Evolutionary conservation across 768 basidiomycete species (phyloP).

Genomic region (Clitopilus hobsonii): DNA sequence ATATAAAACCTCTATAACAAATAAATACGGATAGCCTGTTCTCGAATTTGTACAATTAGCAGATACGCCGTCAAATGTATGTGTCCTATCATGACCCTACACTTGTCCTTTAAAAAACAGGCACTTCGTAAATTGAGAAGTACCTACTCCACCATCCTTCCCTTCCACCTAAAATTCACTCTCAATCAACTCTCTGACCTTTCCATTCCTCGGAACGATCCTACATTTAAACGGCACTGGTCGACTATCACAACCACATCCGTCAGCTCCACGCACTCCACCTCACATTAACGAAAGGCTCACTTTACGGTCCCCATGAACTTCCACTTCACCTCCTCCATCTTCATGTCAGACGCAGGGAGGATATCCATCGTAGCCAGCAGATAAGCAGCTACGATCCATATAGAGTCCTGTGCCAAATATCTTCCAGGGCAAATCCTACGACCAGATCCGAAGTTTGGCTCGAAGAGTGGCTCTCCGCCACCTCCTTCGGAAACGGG

Average conservation of each 20-base stretch:
- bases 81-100: too few species aligned
- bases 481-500: slow-evolving; percentile 8
- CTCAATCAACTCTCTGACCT: neutral
- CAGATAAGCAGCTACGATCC: slow-evolving; percentile 13
- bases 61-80: too few species aligned
- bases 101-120: too few species aligned
- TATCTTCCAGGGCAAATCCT: slow-evolving; percentile 32
- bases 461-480: slow-evolving; percentile 6
- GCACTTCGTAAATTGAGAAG: too few species aligned
- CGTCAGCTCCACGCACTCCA: too few species aligned
- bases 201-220: neutral
- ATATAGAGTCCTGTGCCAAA: slow-evolving; percentile 34
- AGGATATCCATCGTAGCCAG: slow-evolving; percentile 9
- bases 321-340: slow-evolving; percentile 1
- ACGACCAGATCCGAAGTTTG: slow-evolving; percentile 11
- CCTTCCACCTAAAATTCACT: too few species aligned
- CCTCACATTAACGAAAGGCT: neutral
- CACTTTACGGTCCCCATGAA: neutral
- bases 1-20: too few species aligned
- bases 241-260: neutral
- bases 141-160: too few species aligned
- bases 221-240: neutral
- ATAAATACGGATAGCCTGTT: neutral
- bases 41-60: neutral
- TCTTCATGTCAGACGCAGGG: slow-evolving; percentile 5